Evolutionary conservation across 2,329 filamentous ascomycete genomes (phyloP), one percentile per base, ranked within the genome.

Genomic region (Elsinoe perseae): DNA sequence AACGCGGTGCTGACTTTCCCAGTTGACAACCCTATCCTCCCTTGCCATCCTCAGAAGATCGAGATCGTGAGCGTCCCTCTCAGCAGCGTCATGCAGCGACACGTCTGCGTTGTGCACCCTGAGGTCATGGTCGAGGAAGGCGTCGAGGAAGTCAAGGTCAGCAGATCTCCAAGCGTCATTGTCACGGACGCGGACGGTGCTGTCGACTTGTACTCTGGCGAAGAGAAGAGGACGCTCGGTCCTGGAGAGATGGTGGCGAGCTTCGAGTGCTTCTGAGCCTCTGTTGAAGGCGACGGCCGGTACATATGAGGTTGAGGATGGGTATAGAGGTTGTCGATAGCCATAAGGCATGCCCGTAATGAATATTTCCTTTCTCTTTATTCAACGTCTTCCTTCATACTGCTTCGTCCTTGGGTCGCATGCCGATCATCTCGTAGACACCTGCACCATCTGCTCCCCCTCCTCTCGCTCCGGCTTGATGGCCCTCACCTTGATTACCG

Each of bases 361-460:
- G 34, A 43, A 42, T 42, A 32, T 42, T 43, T 27, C 52, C 23
- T 42, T 42, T 42, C 52, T 20, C 38, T 54, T n/a, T n/a, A n/a
- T n/a, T 42, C 27, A 27, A 16, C 20, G 8, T 21, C 8, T 21
- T 27, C 8, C 12, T 30, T 52, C 53, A 56, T 27, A 56, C 53
- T 7, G 40, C 53, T 48, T 72, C 69, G 53, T 58, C 62, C 62
- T 58, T 63, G 16, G 63, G 56, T 28, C 59, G 59, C 70, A 77
- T 73, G 21, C 66, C 66, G 12, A 74, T 73, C 74, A 77, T 75
- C 58, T 77, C 75, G 58, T 77, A 77, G 50, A 72, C 69, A 2
- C 72, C 75, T 16, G 68, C 72, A 2, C 73, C 75, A 60, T 77
- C 75, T 63, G 66, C 67, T 14, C 72, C 73, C 58, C 72, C 66